phyloP scores from a whole-genome alignment of 139 green algal species.

The Volvox reticuliferus region DNA sequence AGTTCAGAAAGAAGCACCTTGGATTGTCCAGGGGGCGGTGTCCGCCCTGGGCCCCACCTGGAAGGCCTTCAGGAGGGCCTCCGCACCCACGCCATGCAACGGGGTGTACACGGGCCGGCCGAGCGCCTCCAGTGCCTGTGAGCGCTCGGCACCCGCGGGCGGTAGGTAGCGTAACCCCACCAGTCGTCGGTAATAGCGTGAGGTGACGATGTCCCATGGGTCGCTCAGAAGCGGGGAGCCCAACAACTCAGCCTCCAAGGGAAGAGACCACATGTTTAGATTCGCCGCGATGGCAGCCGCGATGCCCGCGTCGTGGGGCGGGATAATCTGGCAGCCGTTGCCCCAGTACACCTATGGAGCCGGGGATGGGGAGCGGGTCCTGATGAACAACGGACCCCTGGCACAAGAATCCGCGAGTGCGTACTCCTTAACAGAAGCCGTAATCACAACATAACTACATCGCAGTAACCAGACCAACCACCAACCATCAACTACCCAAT shows the following conservation, averaged over 20 bases:
- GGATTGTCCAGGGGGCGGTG: too few species aligned
- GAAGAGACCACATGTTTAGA: slow-evolving; percentile 64
- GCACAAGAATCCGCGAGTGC: too few species aligned
- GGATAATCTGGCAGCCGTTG: slow-evolving; percentile 87
- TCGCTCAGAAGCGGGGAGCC: slow-evolving; percentile 52
- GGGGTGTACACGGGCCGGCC: slow-evolving; percentile 74
- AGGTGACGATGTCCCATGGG: slow-evolving; percentile 56
- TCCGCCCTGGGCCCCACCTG: slow-evolving; percentile 15
- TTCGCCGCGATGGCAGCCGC: slow-evolving; percentile 73
- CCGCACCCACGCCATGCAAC: slow-evolving; percentile 80
- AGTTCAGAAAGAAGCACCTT: too few species aligned
- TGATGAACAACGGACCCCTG: too few species aligned
- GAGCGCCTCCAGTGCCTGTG: slow-evolving; percentile 30
- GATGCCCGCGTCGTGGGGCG: slow-evolving; percentile 81
- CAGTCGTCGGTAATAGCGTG: slow-evolving; percentile 66
- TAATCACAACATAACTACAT: too few species aligned
- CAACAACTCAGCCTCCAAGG: slow-evolving; percentile 3
- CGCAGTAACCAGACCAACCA: too few species aligned
- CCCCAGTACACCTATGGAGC: slow-evolving; percentile 72
- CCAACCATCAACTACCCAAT: too few species aligned
- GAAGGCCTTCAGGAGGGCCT: slow-evolving; percentile 65
- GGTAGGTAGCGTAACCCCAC: slow-evolving; percentile 42
- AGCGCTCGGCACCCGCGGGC: slow-evolving; percentile 2
- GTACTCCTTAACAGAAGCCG: too few species aligned
- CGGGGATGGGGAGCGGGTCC: too few species aligned